Base-by-base conservation (phyloP, 1,139 yeast genomes). In the Arxiozyma slooffiae region DNA sequence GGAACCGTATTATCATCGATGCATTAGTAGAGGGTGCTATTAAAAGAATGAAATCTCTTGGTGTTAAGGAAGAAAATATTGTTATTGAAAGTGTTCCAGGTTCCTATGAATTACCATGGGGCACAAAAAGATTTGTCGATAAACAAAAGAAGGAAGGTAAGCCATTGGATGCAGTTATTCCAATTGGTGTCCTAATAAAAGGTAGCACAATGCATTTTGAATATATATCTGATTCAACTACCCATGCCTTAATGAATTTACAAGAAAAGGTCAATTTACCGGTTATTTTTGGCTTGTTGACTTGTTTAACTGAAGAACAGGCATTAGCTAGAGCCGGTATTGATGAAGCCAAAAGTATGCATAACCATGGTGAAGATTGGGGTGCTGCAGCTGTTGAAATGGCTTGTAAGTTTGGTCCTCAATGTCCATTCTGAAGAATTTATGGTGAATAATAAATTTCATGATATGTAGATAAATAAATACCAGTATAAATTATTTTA, bases 371-470 rank as follows among this genome's bases (percentile, higher is more conserved):
- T 56, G 88, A 80, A 64, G 97, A 92, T 69, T 92, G 97, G 97
- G 98, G 95, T 60, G 92, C 95, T 44, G 97, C 97, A 53, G 97
- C 97, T n/a, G 96, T 92, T 39, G 98, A 92, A 72, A 90, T 89
- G 97, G 82, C 83, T 11, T 57, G 74, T 42, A 85, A 85, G 55
- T 75, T 67, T 50, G 66, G 67, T 38, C 55, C 57, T 41, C 44
- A 55, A 53, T 38, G 61, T 58, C 30, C 48, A 48, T 49, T 54
- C 22, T 49, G 38, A 51, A 11, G 23, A 38, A 17, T 5, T 40
- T 36, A 11, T 30, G 14, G 14, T 30, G n/a, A 4, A 4, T 30
- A 14, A 30, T 30, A 30, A 30, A 8, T 26, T 26, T 26, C 3
- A 26, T 26, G 34, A 26, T 26, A 26, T 26, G 7, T 30, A 30